Base-by-base conservation (phyloP, 2,329 filamentous ascomycete genomes). In the Aspergillus intermedius region DNA sequence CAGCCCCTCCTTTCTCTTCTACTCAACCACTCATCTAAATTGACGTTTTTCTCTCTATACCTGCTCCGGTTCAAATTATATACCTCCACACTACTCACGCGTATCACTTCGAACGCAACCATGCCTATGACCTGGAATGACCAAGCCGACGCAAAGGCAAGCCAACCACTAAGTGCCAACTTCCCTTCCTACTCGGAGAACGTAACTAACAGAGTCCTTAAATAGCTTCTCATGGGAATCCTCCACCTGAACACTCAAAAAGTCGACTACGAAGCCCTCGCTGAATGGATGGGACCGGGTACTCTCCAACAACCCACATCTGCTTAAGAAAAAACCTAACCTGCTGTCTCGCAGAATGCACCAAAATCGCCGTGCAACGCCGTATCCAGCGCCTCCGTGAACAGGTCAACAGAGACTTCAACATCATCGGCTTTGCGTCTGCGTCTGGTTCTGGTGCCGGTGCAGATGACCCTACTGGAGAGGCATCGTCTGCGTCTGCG, bases 121-220 rank as follows among this genome's bases (percentile, higher is more conserved):
- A 67, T 65, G 62, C 54, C 60, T 5, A 64, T 64, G 25, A 55
- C 32, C 0, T 67, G 64, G 64, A 56, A 58, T 6, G 48, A 56
- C 0, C 39, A 60, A n/a, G 46, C 54, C 0, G 62, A 65, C 23
- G 60, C 60, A n/a, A 62, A 55, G 53, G 64, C 65, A 56, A 48
- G 34, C 17, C 34, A 37, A 7, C 34, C 34, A 17, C 9, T 8
- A n/a, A 37, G 13, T n/a, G 7, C 2, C 19, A 23, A 19, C 34
- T 34, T 13, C 17, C 37, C 9, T 17, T 5, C 8, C 13, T n/a
- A 25, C 17, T 4, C 23, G 3, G n/a, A 30, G 2, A 7, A 43
- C 34, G 9, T 37, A 37, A 17, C 34, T 4, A 7, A 37, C 3
- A 32, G n/a, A 12, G 10, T 30, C 25, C 7, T 7, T 10, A 44